Evolutionary conservation across 108 stramenopile species (phyloP).

Genomic region (Nitzschia putrida): DNA sequence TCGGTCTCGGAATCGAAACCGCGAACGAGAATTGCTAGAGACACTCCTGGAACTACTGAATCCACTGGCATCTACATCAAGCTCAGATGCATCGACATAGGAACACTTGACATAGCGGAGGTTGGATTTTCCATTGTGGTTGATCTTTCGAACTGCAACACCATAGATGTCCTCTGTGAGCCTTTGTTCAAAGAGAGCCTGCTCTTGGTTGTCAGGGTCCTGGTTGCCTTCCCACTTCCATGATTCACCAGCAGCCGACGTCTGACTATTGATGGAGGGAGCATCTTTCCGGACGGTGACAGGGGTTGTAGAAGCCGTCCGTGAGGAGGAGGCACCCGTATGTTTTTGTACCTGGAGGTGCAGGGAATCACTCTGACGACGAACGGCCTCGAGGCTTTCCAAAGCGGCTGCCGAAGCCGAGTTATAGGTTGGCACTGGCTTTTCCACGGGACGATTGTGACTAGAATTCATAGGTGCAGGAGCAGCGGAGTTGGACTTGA

Average conservation of each 20-base stretch:
- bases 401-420: slow-evolving; percentile 12
- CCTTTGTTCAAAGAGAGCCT: slow-evolving; percentile 83
- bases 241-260: slow-evolving; percentile 10
- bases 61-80: slow-evolving; percentile 21
- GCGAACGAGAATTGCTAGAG: slow-evolving; percentile 30
- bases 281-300: neutral
- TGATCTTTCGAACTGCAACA: slow-evolving; percentile 85
- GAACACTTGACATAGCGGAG: slow-evolving; percentile 80
- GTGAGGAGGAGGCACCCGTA: neutral
- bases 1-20: slow-evolving; percentile 11
- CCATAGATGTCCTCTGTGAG: slow-evolving; percentile 73
- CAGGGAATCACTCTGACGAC: slow-evolving; percentile 11
- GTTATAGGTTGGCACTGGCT: neutral
- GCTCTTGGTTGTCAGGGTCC: slow-evolving; percentile 64
- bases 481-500: no score
- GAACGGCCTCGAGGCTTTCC: slow-evolving; percentile 17
- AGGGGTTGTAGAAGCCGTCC: neutral
- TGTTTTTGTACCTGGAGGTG: neutral
- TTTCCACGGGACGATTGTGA: no score
- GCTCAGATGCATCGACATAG: slow-evolving; percentile 44
- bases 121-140: slow-evolving; percentile 81
- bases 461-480: no score
- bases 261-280: neutral
- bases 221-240: slow-evolving; percentile 1
- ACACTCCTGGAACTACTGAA: slow-evolving; percentile 33